Base-by-base conservation (phyloP, 163 green algal species). In the Prototheca wickerhamii region DNA sequence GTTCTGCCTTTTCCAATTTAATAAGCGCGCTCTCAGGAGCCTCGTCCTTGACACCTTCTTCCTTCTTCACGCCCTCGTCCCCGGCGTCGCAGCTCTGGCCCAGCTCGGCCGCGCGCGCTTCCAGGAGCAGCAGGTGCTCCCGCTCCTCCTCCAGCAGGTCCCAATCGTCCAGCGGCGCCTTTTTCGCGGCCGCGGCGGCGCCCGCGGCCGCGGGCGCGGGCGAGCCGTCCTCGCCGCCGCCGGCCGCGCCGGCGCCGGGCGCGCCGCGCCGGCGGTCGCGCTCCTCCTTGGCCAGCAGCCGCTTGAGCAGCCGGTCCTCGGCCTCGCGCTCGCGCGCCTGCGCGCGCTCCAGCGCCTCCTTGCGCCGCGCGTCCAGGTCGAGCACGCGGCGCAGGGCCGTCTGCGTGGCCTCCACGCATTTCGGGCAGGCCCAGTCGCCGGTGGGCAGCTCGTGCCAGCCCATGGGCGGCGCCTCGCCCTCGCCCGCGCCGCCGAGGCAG, bases 401-500 rank as follows among this genome's bases (percentile, higher is more conserved):
- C 43, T 71, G 59, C 4, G 40, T 32, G 43, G 26, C 26, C 32
- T 43, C n/a, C 37, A 52, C 34, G 29, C 43, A 34, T 32, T 21
- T 50, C 3, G 32, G 43, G 26, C 61, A 40, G 33, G 26, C 28
- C 63, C 37, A 56, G 51, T 42, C 21, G 8, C 33, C n/a, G 3
- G 2, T 33, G 37, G 23, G 23, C 30, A 69, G 46, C 43, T 31
- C 26, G 26, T 6, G 35, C 21, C 42, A 10, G 46, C 15, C 64
- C 37, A 20, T n/a, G n/a, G n/a, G n/a, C n/a, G n/a, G n/a, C n/a
- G n/a, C n/a, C n/a, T n/a, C n/a, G n/a, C n/a, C n/a, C n/a, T n/a
- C n/a, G n/a, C n/a, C n/a, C n/a, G n/a, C n/a, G n/a, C n/a, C 26
- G 20, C 54, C 32, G 6, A 90, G 60, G 80, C 85, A 91, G 49